phyloP scores from a whole-genome alignment of 306 rosid genomes.

The Castanopsis chinensis region DNA sequence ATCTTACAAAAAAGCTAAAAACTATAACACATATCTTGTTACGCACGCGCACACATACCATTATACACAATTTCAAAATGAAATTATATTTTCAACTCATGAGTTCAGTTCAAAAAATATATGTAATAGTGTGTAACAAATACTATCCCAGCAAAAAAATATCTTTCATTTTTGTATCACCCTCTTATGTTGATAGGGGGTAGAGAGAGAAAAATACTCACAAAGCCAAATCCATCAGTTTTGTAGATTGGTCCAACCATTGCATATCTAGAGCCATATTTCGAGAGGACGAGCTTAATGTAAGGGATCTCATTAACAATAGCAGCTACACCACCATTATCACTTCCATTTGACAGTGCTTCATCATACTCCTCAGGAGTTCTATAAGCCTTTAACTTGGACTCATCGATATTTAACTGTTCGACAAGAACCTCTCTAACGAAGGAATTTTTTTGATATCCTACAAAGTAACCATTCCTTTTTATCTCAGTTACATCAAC shows the following conservation, averaged over 20 bases:
- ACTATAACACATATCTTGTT: too few species aligned
- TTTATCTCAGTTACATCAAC: slow-evolving; percentile 11
- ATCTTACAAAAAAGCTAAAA: too few species aligned
- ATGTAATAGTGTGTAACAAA: too few species aligned
- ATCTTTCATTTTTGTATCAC: too few species aligned
- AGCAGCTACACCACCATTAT: slow-evolving; percentile 29
- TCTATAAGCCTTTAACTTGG: not conserved
- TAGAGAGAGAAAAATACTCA: not conserved
- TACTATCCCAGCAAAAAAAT: too few species aligned
- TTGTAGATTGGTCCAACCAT: slow-evolving; percentile 21
- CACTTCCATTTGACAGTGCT: slow-evolving; percentile 15
- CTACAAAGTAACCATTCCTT: slow-evolving; percentile 4
- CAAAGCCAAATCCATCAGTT: slow-evolving; percentile 35
- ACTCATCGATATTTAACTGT: not conserved
- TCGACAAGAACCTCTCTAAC: not conserved
- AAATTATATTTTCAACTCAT: too few species aligned
- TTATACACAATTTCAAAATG: too few species aligned
- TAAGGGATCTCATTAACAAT: slow-evolving; percentile 29
- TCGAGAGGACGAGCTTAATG: not conserved
- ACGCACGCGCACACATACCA: too few species aligned
- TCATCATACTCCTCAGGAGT: not conserved
- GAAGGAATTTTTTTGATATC: slow-evolving; percentile 12
- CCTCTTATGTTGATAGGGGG: too few species aligned
- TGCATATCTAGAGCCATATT: slow-evolving; percentile 19
- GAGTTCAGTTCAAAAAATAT: too few species aligned